Conservation (phyloP, 2,329 filamentous ascomycete species). For the Aspergillus ruber region DNA sequence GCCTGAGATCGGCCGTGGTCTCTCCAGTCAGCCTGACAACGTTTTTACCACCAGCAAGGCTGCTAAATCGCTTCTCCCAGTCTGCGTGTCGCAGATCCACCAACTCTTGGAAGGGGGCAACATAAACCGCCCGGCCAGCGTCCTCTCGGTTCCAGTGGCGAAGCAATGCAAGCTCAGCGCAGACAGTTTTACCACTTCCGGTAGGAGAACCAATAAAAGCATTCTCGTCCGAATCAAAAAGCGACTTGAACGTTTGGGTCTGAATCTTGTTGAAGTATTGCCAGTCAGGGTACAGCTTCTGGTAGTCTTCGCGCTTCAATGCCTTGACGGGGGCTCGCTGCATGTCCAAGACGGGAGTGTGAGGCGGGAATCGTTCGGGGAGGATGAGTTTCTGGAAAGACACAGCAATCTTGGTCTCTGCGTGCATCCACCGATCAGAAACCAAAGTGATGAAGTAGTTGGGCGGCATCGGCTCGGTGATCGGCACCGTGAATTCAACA, state of each 20-base stretch:
- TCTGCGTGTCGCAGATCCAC: constrained; percentile 75
- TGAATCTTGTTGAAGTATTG: constrained; percentile 94
- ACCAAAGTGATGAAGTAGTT: constrained; percentile 97
- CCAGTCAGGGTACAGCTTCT: constrained; percentile 75
- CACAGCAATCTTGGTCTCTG: constrained; percentile 85
- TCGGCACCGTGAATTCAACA: constrained; percentile 92
- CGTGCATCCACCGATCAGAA: constrained; percentile 97
- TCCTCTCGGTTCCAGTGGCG: constrained; percentile 73
- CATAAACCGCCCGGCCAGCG: constrained; percentile 77
- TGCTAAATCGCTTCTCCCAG: constrained; percentile 72
- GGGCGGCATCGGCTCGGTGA: constrained; percentile 94
- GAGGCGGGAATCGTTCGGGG: constrained; percentile 90
- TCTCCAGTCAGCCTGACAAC: constrained; percentile 93
- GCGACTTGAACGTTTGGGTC: constrained; percentile 90
- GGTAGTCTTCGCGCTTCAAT: constrained; percentile 77
- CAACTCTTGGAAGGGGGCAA: constrained; percentile 90
- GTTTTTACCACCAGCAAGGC: constrained; percentile 73
- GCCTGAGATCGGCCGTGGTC: constrained; percentile 79
- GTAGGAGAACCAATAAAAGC: constrained; percentile 90
- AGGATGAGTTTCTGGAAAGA: constrained; percentile 93
- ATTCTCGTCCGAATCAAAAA: constrained; percentile 87
- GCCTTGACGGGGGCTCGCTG: constrained; percentile 86
- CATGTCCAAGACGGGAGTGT: constrained; percentile 85
- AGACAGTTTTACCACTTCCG: constrained; percentile 93
- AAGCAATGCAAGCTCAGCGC: constrained; percentile 87